Evolutionary conservation across 257 asterid genomes (phyloP).

Genomic region (Primulina huaijiensis): DNA sequence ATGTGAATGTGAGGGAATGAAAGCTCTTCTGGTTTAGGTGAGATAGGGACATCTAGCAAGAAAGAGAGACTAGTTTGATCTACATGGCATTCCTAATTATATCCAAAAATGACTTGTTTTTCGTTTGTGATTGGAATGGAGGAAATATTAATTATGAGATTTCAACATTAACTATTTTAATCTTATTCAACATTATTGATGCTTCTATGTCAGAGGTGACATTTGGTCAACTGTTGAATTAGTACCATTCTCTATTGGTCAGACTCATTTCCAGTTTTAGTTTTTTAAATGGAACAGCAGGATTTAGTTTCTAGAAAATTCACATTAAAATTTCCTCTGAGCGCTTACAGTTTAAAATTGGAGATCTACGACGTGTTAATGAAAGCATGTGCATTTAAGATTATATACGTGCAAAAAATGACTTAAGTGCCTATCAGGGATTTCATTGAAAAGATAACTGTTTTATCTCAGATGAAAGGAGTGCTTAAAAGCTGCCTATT

Average conservation of each 20-base stretch:
- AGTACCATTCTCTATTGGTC: background rate
- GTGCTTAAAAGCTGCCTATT: background rate
- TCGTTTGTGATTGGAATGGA: constrained; percentile 1
- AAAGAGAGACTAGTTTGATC: background rate
- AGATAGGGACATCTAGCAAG: background rate
- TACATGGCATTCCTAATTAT: background rate
- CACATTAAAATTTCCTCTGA: background rate
- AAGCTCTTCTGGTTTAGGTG: background rate
- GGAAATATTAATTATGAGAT: background rate
- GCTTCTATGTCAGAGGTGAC: background rate
- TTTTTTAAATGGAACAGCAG: background rate
- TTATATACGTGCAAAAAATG: background rate
- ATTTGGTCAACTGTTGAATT: background rate
- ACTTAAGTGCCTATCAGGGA: background rate
- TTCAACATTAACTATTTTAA: constrained; percentile 1
- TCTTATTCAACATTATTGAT: background rate
- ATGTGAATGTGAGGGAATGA: background rate
- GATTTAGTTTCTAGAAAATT: background rate
- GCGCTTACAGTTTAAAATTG: background rate
- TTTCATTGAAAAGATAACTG: background rate
- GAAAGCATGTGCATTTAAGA: background rate
- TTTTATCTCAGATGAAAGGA: constrained; percentile 7
- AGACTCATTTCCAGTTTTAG: background rate
- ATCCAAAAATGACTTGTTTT: background rate
- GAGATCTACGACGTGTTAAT: background rate